Evolutionary conservation across 2,329 filamentous ascomycete species (phyloP).

Genomic region (Penicillium thymicola): DNA sequence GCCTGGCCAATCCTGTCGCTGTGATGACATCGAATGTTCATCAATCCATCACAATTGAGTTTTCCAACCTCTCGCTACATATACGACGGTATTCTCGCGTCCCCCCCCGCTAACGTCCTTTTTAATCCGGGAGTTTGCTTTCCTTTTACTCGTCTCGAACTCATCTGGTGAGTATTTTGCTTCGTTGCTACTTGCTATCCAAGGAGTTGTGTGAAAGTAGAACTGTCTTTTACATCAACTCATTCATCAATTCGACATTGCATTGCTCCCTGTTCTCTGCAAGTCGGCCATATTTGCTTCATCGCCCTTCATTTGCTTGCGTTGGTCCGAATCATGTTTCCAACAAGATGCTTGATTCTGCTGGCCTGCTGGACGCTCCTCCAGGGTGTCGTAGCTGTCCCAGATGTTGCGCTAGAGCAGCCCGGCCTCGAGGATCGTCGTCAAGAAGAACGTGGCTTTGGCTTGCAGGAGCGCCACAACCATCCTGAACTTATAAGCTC

Average conservation of each 20-base stretch:
- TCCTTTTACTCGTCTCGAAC: neutral
- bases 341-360: constrained; percentile 15
- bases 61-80: constrained; percentile 13
- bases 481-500: constrained; percentile 1
- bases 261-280: neutral
- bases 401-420: constrained; percentile 4
- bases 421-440: neutral
- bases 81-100: constrained; percentile 9
- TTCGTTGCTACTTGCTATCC: neutral
- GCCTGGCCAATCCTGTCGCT: neutral
- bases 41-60: constrained; percentile 11
- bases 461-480: constrained; percentile 2
- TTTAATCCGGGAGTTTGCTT: neutral
- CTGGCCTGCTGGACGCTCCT: constrained; percentile 18
- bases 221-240: neutral
- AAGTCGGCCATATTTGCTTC: neutral
- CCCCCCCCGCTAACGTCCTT: neutral
- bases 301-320: neutral
- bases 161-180: neutral
- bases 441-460: neutral
- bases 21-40: constrained; percentile 23
- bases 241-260: neutral
- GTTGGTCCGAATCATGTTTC: constrained; percentile 18
- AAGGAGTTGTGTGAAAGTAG: neutral
- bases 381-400: constrained; percentile 9